Percentiles rank a stretch among this genome's conserved stretches.
phyloP scores from a whole-genome alignment of 1,284 basidiomycete species.

The Lentinula novae-zelandiae region DNA sequence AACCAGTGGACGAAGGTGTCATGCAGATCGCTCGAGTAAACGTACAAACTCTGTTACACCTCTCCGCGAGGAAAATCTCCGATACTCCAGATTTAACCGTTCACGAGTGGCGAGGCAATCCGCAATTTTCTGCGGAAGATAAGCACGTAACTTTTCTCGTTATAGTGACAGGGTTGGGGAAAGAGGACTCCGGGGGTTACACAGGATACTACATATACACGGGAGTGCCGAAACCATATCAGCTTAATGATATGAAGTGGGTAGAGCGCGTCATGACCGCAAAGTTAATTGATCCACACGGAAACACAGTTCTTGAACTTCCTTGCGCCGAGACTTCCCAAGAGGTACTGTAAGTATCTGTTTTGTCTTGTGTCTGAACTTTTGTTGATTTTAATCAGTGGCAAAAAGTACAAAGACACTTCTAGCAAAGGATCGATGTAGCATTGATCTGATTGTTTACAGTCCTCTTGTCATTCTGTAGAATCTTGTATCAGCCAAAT shows the following conservation, averaged over 20 bases:
- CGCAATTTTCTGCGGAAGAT: neutral
- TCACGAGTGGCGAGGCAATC: neutral
- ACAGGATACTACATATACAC: neutral
- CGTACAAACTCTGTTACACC: neutral
- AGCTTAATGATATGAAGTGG: neutral
- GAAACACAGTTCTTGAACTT: too few relatives aligned
- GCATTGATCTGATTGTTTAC: too few relatives aligned
- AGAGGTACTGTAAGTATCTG: too few relatives aligned
- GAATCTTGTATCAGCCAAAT: too few relatives aligned
- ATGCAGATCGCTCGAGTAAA: neutral
- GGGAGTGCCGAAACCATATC: neutral
- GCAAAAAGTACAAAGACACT: too few relatives aligned
- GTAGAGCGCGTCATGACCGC: neutral
- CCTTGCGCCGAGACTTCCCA: too few relatives aligned
- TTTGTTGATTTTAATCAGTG: too few relatives aligned
- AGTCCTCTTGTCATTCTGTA: too few relatives aligned
- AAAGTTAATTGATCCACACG: neutral
- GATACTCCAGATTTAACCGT: neutral
- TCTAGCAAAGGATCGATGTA: too few relatives aligned
- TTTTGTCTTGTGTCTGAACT: too few relatives aligned
- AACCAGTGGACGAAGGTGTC: neutral
- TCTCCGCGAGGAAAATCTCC: neutral
- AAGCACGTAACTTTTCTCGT: neutral
- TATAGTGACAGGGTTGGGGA: neutral
- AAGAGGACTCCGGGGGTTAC: neutral